Evolutionary conservation across 495 filamentous ascomycete genomes (phyloP).

Genomic region (Tetracladium marchalianum): DNA sequence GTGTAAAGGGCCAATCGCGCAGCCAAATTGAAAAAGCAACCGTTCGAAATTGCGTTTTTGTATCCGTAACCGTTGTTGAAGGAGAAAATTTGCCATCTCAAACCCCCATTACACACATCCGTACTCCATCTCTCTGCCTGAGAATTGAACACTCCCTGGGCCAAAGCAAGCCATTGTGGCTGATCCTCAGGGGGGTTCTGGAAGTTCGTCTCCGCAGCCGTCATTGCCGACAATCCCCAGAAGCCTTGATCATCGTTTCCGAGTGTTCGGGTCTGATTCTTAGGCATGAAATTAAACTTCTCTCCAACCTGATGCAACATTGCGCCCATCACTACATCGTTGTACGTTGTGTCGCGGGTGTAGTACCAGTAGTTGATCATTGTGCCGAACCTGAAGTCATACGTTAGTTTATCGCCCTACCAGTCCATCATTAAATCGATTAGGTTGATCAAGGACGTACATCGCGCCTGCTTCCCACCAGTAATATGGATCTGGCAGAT

Average conservation of each 20-base stretch:
- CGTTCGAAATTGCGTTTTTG: slow-evolving; percentile 66
- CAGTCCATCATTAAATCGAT: too few species aligned
- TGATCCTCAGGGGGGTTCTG: slow-evolving; percentile 36
- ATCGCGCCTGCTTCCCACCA: too few species aligned
- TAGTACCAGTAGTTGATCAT: slow-evolving; percentile 67
- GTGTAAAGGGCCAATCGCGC: slow-evolving; percentile 58
- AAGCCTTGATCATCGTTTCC: slow-evolving; percentile 61
- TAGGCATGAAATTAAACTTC: slow-evolving; percentile 52
- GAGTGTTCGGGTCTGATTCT: slow-evolving; percentile 35
- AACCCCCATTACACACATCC: slow-evolving; percentile 54
- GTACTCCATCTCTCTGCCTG: slow-evolving; percentile 56
- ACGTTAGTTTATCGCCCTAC: too few species aligned
- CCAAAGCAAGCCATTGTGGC: slow-evolving; percentile 66
- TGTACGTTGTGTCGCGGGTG: slow-evolving; percentile 61
- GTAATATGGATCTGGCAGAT: slow-evolving; percentile 40
- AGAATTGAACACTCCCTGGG: slow-evolving; percentile 69
- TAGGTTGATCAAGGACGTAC: too few species aligned
- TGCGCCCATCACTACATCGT: slow-evolving; percentile 45
- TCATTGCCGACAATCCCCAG: slow-evolving; percentile 58
- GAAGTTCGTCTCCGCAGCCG: slow-evolving; percentile 52
- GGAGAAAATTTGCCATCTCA: slow-evolving; percentile 68
- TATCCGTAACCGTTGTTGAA: slow-evolving; percentile 62
- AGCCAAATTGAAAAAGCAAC: slow-evolving; percentile 67
- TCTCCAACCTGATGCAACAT: slow-evolving; percentile 59
- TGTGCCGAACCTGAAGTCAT: slow-evolving; percentile 60